Base-by-base conservation (phyloP, 306 rosid genomes). In the Vigna mungo region DNA sequence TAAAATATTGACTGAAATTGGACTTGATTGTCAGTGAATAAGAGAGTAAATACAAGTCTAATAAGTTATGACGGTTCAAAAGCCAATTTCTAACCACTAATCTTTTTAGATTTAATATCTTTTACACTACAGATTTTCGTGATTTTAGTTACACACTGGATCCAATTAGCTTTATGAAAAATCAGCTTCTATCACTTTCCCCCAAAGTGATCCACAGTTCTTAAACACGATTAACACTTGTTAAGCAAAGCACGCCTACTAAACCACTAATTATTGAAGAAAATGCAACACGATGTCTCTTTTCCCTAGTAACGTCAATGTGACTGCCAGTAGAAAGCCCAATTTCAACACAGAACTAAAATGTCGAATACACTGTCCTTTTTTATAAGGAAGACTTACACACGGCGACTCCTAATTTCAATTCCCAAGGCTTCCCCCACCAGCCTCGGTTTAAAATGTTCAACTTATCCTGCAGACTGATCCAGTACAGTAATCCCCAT, bases 101-200 rank as follows among this genome's bases (percentile, higher is more conserved):
- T 37, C 67, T 16, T 23, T 18, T 54, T 37, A 51, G 58, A 43
- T 49, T 15, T 53, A 36, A 14, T 37, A 14, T n/a, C 49, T 36
- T 78, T 70, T 49, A 17, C 3, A 7, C 48, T 1, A 49, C 11
- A 59, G 68, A n/a, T 15, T 55, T 18, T 27, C 20, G 30, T 56
- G 65, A 66, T 44, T 74, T 73, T 56, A 36, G 36, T 66, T 43
- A 10, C 39, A 62, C 68, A 21, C 6, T 3, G 10, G 17, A 51
- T 23, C 15, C 23, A 46, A 25, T 46, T 44, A 44, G 58, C 30
- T 37, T 68, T 15, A 39, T 47, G 8, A 51, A 11, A 27, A 52
- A 37, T 51, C 30, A 61, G 74, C 23, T 80, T 43, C 68, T 69
- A 34, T 59, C 17, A 55, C 41, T 44, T 77, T 47, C 34, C 44